These are phyloP conservation scores for Acanthamoeba healyi DNA, from an alignment of 208 protist genomes.

Conservation along the genomic window DNA sequence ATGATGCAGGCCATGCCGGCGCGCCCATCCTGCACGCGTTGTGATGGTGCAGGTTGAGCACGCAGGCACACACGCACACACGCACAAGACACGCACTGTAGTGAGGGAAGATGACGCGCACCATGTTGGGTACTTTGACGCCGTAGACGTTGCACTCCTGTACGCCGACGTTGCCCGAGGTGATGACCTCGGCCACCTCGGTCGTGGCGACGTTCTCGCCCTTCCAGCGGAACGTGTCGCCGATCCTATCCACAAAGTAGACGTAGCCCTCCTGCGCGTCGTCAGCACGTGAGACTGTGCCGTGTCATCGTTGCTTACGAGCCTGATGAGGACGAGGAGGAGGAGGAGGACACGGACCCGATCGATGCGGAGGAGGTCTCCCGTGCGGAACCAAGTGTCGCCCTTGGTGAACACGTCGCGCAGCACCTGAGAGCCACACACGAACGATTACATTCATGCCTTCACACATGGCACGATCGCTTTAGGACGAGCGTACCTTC, in stretches of 20 bases:
- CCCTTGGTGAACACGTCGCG: slow-evolving; percentile 79
- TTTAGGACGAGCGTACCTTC: slow-evolving; percentile 22
- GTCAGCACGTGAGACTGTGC: not conserved
- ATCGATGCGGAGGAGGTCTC: slow-evolving; percentile 78
- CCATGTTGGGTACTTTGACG: slow-evolving; percentile 37
- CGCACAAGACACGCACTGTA: not conserved
- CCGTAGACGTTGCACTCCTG: slow-evolving; percentile 77
- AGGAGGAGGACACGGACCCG: not conserved
- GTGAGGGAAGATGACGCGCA: not conserved
- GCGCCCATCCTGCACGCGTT: slow-evolving; percentile 50
- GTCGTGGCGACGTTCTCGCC: slow-evolving; percentile 86
- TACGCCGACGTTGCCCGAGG: slow-evolving; percentile 11
- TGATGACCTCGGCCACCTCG: slow-evolving; percentile 79
- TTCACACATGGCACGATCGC: not conserved
- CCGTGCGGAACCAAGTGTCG: slow-evolving; percentile 80
- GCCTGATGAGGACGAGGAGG: not conserved
- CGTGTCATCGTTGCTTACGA: too few relatives aligned
- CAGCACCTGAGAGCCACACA: slow-evolving; percentile 53
- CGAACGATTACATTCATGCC: not conserved
- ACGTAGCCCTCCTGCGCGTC: slow-evolving; percentile 74
- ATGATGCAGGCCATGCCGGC: slow-evolving; percentile 79
- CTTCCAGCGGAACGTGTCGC: slow-evolving; percentile 87
- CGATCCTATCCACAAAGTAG: slow-evolving; percentile 83
- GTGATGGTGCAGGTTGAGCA: not conserved
- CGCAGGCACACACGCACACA: too few relatives aligned